Base-by-base conservation (phyloP, 148 eudicot genomes). In the Diospyros kaki region DNA sequence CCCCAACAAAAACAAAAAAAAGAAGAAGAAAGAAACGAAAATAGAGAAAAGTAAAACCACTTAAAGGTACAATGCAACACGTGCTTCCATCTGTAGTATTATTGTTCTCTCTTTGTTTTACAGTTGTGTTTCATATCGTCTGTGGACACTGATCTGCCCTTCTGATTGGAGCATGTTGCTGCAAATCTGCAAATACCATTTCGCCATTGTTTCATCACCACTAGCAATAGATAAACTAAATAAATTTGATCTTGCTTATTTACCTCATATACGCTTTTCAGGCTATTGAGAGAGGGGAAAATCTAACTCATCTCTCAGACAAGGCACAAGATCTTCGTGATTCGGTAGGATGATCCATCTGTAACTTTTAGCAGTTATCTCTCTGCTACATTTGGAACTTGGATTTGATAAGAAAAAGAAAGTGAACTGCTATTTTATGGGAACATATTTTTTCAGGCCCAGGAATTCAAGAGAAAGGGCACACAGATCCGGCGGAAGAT, bases 401-500 rank as follows among this genome's bases (percentile, higher is more conserved):
- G 52, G 52, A 48, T 48, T 48, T 28, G 28, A 28, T 28, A 28
- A 28, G 8, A 2, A 52, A 10, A 5, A 60, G 53, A 9, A 68
- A 67, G 28, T 60, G n/a, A 48, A 69, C 11, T 17, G 50, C 55
- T 64, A 38, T 11, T 52, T 28, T 28, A 28, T 28, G 8, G 52
- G 52, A 50, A 2, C 44, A 69, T 52, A 40, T 28, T 64, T 54
- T 39, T 77, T 61, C 75, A 87, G 88, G 83, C 90, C 18, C 81
- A 64, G 76, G 68, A 74, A 43, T 89, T 77, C 80, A 80, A 79
- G 85, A 71, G 46, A 63, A 60, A 28, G 12, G 83, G 87, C 14
- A 75, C 75, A 44, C 79, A 87, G 76, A 76, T 89, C 54, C 81
- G 80, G 9, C 66, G 93, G 76, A 87, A 86, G 74, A 84, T 89